Evolutionary conservation across 768 basidiomycete species (phyloP).

Genomic region (Naganishia onofrii): DNA sequence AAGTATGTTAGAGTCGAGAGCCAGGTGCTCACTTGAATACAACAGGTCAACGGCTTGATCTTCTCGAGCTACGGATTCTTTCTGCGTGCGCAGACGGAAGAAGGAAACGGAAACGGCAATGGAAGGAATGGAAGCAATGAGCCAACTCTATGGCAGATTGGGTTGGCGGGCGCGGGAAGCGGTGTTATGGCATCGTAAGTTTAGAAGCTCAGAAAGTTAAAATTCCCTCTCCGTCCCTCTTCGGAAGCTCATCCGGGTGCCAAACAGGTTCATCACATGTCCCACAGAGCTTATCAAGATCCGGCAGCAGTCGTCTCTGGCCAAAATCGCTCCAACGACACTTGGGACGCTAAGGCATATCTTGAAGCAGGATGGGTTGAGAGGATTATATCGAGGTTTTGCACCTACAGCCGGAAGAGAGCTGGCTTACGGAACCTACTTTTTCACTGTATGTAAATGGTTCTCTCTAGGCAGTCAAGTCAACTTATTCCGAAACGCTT

Average conservation of each 20-base stretch:
- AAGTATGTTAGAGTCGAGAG: neutral
- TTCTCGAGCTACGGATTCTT: constrained; percentile 81
- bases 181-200: constrained; percentile 75
- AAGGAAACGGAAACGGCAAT: neutral
- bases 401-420: constrained; percentile 72
- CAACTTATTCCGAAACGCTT: too few species aligned
- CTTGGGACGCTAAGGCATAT: constrained; percentile 62
- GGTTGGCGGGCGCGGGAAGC: constrained; percentile 73
- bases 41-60: constrained; percentile 68
- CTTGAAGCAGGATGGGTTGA: constrained; percentile 60
- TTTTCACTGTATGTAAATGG: constrained; percentile 59
- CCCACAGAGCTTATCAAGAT: constrained; percentile 82
- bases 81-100: constrained; percentile 62
- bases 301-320: constrained; percentile 49
- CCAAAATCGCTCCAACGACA: constrained; percentile 51
- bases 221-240: neutral
- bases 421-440: constrained; percentile 80
- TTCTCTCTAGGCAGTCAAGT: too few species aligned
- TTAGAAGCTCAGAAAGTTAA: neutral
- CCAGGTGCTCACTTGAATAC: neutral
- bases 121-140: constrained; percentile 50
- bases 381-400: constrained; percentile 74
- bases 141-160: constrained; percentile 70
- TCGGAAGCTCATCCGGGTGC: neutral
- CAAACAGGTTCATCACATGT: constrained; percentile 67